Percentiles rank a stretch among this genome's conserved stretches.
These are phyloP conservation scores for Bipolaris victoriae DNA, from an alignment of 2,329 filamentous ascomycete genomes.

Conservation along the genomic window DNA sequence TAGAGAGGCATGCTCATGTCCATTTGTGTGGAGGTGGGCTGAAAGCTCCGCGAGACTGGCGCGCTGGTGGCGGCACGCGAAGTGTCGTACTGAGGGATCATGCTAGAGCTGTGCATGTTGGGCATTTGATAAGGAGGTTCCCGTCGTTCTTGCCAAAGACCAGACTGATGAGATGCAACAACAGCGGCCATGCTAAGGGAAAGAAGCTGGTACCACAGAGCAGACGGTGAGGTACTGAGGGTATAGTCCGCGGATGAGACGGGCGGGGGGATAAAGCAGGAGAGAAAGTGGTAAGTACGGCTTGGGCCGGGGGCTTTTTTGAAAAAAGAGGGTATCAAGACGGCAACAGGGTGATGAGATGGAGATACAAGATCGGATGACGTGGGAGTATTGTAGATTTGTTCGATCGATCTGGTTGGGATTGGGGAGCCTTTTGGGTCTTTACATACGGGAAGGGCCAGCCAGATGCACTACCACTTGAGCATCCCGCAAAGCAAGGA, in stretches of 20 bases:
- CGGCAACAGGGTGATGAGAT: slow-evolving; percentile 25
- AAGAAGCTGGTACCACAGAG: slow-evolving; percentile 26
- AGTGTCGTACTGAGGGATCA: slow-evolving; percentile 41
- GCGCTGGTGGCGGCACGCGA: slow-evolving; percentile 34
- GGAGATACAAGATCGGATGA: slow-evolving; percentile 29
- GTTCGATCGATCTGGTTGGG: slow-evolving; percentile 32
- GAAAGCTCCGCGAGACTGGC: slow-evolving; percentile 37
- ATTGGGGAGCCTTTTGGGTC: slow-evolving; percentile 41
- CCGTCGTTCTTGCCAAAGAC: slow-evolving; percentile 44
- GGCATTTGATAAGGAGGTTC: slow-evolving; percentile 39
- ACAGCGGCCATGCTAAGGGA: slow-evolving; percentile 46
- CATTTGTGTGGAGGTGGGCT: slow-evolving; percentile 40
- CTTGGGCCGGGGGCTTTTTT: slow-evolving; percentile 31
- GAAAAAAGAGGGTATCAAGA: slow-evolving; percentile 29
- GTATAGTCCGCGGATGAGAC: slow-evolving; percentile 24
- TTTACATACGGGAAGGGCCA: slow-evolving; percentile 43
- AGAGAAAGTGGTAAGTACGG: slow-evolving; percentile 29
- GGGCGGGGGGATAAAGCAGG: slow-evolving; percentile 25
- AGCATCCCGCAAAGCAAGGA: slow-evolving; percentile 44
- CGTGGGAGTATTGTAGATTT: slow-evolving; percentile 42
- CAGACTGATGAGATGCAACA: slow-evolving; percentile 45
- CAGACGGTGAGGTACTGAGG: slow-evolving; percentile 27
- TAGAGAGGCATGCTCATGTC: slow-evolving; percentile 48
- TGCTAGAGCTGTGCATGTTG: slow-evolving; percentile 39
- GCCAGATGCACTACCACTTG: slow-evolving; percentile 31